phyloP scores from a whole-genome alignment of 768 basidiomycete genomes.

The Pleurotus ostreatus region DNA sequence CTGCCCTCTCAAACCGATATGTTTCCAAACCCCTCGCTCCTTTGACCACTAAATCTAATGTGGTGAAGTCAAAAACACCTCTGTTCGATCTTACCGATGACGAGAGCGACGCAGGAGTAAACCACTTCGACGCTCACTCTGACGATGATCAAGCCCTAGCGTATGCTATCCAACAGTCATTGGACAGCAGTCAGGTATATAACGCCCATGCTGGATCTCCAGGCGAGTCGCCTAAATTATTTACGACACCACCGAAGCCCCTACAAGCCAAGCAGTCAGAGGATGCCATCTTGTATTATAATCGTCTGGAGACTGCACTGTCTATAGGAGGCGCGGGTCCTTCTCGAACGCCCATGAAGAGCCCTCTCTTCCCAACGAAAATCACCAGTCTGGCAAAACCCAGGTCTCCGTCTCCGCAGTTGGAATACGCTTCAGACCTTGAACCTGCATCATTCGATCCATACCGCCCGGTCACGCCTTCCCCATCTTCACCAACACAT shows the following conservation, averaged over 20 bases:
- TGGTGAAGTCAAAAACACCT: conserved; percentile 30
- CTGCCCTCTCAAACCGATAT: conserved; percentile 50
- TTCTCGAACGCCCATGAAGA: conserved; percentile 15
- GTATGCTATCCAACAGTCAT: conserved; percentile 59
- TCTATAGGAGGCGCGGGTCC: conserved; percentile 61
- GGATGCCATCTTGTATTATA: conserved; percentile 33
- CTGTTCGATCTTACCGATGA: conserved; percentile 55
- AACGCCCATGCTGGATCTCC: neutral
- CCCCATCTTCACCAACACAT: neutral
- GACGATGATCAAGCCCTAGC: conserved; percentile 56
- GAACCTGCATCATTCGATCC: neutral
- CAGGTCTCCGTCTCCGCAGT: neutral
- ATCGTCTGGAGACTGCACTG: conserved; percentile 61
- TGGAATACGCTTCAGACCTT: neutral
- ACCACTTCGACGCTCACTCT: conserved; percentile 28
- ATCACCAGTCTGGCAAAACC: too few species aligned
- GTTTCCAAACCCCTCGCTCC: conserved; percentile 32
- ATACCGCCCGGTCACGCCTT: neutral
- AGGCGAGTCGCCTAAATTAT: conserved; percentile 15
- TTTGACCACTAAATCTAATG: conserved; percentile 24
- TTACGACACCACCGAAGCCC: neutral
- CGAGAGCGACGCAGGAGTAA: conserved; percentile 27
- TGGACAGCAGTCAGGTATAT: conserved; percentile 29
- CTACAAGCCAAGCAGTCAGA: neutral
- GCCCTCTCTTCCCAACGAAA: neutral